Conservation (phyloP, 1,284 basidiomycete species). For the Vanrija sp. region DNA sequence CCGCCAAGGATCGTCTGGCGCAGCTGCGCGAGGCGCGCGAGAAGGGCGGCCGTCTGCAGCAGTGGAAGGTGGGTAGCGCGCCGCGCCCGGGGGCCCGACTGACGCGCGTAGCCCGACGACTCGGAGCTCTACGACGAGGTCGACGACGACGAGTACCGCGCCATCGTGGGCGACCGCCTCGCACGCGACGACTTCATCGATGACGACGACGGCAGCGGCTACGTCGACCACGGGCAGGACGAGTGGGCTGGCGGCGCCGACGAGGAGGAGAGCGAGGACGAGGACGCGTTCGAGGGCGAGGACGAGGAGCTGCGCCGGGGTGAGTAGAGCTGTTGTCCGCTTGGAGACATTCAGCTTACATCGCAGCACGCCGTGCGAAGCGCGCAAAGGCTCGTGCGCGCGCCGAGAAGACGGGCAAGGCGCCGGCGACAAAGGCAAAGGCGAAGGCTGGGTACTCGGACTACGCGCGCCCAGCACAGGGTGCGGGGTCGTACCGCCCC, state of each 20-base stretch:
- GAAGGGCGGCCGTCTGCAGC: slow-evolving; percentile 48
- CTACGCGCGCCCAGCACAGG: slow-evolving; percentile 51
- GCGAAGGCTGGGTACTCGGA: slow-evolving; percentile 47
- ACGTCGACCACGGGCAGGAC: slow-evolving; percentile 94
- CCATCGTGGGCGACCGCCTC: slow-evolving; percentile 79
- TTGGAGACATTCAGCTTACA: not conserved
- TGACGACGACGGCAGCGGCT: slow-evolving; percentile 88
- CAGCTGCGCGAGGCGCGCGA: slow-evolving; percentile 50
- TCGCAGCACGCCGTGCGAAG: slow-evolving; percentile 35
- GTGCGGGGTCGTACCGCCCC: slow-evolving; percentile 67
- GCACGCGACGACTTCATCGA: slow-evolving; percentile 87
- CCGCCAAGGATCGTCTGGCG: slow-evolving; percentile 40
- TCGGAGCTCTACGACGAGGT: slow-evolving; percentile 85
- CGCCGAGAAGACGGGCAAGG: slow-evolving; percentile 19
- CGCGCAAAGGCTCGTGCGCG: slow-evolving; percentile 30
- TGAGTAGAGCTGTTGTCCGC: slow-evolving; percentile 15
- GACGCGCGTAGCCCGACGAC: slow-evolving; percentile 53
- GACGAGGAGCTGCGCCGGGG: slow-evolving; percentile 43
- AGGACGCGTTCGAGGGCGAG: slow-evolving; percentile 49
- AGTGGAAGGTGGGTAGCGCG: slow-evolving; percentile 50
- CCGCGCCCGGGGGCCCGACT: not conserved
- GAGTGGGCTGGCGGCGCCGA: slow-evolving; percentile 67
- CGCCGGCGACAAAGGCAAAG: slow-evolving; percentile 41
- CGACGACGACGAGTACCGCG: slow-evolving; percentile 82
- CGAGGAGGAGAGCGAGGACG: slow-evolving; percentile 45